Base-by-base conservation (phyloP, 345 rosid species). In the Triadica sebifera region DNA sequence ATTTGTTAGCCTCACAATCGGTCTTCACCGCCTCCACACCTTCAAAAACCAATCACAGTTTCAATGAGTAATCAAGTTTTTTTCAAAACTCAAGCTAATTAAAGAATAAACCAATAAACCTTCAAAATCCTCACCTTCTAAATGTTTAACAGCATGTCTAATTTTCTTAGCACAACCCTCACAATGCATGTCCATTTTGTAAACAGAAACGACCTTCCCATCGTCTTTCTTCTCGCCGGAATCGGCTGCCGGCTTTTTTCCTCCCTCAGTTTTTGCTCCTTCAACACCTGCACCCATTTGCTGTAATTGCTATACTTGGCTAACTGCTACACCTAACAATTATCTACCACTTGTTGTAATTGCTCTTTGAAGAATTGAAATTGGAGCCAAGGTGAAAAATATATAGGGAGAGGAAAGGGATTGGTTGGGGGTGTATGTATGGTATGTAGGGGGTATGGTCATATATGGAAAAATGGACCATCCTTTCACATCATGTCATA, bases 151-250 rank as follows among this genome's bases (percentile, higher is more conserved):
- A 6, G 69, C 77, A 60, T 70, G 76, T 55, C 47, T 68, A 39
- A 80, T 45, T 68, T 80, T 80, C 87, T 89, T 91, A 37, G 96
- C 97, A 55, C 99, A 95, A 19, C 96, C 98, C 67, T 92, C 94
- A 45, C 99, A 95, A 86, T 91, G 98, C 86, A 95, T 80, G 67
- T 91, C 92, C 72, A 80, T 74, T 85, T 89, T 92, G 87, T 87
- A 75, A 37, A 92, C 89, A 77, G 85, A 85, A 62, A 85, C 78
- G 60, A 49, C 56, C 3, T 47, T 75, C 37, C 79, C 89, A 75
- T 77, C 83, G 39, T 71, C 82, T 34, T 79, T 75, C 62, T 75
- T 70, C 0, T 57, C 75, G 0, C 62, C 84, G 66, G 75, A 73
- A 43, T 17, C 74, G 53, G 80, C 85, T 5, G 47, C 81, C 0